A percentile compares a stretch with the other conserved stretches of the same genome.
Evolutionary conservation across 164 flowering plant genomes (phyloP).

Genomic region (Nymphaea colorata): DNA sequence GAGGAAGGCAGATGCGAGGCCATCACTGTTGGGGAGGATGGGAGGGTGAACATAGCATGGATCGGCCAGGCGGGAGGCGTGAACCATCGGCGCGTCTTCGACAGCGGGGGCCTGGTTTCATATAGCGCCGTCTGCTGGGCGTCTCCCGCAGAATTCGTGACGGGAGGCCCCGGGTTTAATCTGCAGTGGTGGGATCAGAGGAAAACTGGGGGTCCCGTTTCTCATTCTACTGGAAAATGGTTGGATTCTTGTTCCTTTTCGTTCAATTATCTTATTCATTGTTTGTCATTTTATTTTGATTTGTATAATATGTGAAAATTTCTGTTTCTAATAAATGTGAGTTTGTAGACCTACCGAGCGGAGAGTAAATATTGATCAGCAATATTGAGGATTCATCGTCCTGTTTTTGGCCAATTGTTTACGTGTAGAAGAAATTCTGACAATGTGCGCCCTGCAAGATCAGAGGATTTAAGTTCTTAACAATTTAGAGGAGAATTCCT

Average conservation of each 20-base stretch:
- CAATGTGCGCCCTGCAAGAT: no score
- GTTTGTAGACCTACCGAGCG: no score
- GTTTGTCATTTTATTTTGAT: no score
- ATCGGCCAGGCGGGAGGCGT: slow-evolving; percentile 21
- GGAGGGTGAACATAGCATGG: slow-evolving; percentile 60
- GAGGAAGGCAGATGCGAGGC: slow-evolving; percentile 39
- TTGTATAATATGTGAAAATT: no score
- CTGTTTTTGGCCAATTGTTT: no score
- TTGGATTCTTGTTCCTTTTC: background rate
- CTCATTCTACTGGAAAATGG: slow-evolving; percentile 24
- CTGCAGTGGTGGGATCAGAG: slow-evolving; percentile 95
- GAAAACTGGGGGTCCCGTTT: slow-evolving; percentile 59
- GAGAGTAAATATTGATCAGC: no score
- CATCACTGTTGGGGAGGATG: slow-evolving; percentile 70
- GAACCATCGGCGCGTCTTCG: slow-evolving; percentile 32
- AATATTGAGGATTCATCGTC: no score
- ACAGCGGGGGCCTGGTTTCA: slow-evolving; percentile 60
- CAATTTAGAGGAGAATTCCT: no score
- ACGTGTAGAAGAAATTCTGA: no score
- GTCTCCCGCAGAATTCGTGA: slow-evolving; percentile 71
- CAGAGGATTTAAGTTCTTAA: no score
- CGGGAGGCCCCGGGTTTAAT: slow-evolving; percentile 70
- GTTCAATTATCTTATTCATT: no score
- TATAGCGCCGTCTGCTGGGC: slow-evolving; percentile 74
- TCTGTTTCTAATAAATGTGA: no score